Evolutionary conservation across 2,329 filamentous ascomycete species (phyloP).

Genomic region (Ceratocystiopsis minuta): DNA sequence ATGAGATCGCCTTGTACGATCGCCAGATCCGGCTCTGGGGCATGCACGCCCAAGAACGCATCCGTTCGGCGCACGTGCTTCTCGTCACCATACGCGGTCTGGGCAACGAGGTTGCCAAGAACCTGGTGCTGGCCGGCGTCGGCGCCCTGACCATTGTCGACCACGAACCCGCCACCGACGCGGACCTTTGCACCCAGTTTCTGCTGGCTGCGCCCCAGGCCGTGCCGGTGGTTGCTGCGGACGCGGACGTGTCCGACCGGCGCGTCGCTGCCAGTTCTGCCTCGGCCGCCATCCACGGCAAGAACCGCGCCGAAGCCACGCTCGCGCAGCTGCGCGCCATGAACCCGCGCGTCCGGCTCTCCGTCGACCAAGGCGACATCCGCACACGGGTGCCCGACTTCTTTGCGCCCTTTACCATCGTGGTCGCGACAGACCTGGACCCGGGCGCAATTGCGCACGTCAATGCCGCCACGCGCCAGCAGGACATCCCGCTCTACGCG

Average conservation of each 20-base stretch:
- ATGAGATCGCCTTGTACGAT: constrained; percentile 95
- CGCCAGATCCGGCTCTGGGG: constrained; percentile 96
- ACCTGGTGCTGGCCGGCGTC: constrained; percentile 84
- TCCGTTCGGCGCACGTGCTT: constrained; percentile 76
- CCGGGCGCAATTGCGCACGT: constrained; percentile 57
- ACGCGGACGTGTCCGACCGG: constrained; percentile 61
- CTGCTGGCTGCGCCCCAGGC: constrained; percentile 37
- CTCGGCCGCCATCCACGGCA: constrained; percentile 50
- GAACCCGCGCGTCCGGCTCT: constrained; percentile 72
- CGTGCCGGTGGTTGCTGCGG: constrained; percentile 22
- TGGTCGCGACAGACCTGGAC: constrained; percentile 78
- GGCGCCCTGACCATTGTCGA: constrained; percentile 81
- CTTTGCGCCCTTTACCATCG: constrained; percentile 63
- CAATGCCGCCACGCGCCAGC: constrained; percentile 71
- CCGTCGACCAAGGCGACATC: constrained; percentile 50
- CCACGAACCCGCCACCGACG: constrained; percentile 52
- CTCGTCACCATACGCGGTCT: constrained; percentile 77
- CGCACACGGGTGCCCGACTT: constrained; percentile 52
- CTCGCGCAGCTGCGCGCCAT: constrained; percentile 62
- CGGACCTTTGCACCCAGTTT: constrained; percentile 70
- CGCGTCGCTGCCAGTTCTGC: constrained; percentile 66
- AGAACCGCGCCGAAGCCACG: constrained; percentile 71
- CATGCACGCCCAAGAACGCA: constrained; percentile 81
- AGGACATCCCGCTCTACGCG: constrained; percentile 71
- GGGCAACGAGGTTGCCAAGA: constrained; percentile 91